phyloP scores from a whole-genome alignment of 2,329 filamentous ascomycete species.

The Venturia nashicola region DNA sequence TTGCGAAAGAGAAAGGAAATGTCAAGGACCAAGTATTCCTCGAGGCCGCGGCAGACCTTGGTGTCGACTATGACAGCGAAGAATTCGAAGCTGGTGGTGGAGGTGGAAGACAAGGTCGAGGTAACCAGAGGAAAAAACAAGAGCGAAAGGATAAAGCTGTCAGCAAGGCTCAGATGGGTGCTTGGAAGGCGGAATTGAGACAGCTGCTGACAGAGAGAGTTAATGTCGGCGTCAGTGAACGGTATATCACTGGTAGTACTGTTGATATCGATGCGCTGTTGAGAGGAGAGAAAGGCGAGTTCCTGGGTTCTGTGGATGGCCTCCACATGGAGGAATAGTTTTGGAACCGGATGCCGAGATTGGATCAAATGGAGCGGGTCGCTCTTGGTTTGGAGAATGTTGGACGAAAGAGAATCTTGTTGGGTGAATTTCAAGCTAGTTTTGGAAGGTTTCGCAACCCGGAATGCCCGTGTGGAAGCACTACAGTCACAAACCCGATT shows the following conservation, averaged over 20 bases:
- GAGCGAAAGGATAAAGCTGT: constrained; percentile 56
- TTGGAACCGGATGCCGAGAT: neutral
- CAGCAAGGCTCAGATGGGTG: constrained; percentile 61
- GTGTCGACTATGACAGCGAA: constrained; percentile 85
- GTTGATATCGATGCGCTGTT: constrained; percentile 67
- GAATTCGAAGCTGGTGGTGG: constrained; percentile 55
- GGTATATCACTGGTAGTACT: constrained; percentile 64
- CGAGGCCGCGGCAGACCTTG: constrained; percentile 78
- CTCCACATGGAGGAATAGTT: constrained; percentile 5
- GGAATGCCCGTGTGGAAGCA: no score
- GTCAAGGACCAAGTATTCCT: constrained; percentile 78
- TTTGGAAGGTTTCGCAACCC: no score
- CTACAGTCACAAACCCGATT: no score
- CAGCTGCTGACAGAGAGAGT: constrained; percentile 59
- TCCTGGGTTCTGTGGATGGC: constrained; percentile 4
- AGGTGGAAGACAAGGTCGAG: constrained; percentile 46
- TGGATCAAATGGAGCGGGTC: no score
- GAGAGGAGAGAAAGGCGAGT: constrained; percentile 29
- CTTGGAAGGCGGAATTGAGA: constrained; percentile 59
- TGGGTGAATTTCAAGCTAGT: no score
- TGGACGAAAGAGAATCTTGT: no score
- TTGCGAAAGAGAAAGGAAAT: constrained; percentile 78
- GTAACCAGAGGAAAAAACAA: constrained; percentile 60
- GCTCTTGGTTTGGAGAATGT: no score
- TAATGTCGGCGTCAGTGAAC: constrained; percentile 79